phyloP scores from a whole-genome alignment of 371 early-diverging fungal species.

The Mortierella sp. region DNA sequence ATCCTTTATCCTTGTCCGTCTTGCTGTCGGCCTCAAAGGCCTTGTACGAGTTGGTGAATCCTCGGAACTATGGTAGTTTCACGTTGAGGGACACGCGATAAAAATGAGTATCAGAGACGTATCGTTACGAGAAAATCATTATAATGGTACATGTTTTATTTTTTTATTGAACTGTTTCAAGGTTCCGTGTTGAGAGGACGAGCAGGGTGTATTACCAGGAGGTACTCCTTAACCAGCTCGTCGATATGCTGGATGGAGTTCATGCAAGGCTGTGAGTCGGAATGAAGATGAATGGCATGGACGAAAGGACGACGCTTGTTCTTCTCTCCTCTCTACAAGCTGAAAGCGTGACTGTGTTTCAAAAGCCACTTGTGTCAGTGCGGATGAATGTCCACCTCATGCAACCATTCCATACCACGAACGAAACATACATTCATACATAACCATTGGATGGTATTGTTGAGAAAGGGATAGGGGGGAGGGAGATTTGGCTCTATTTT shows the following conservation, averaged over 20 bases:
- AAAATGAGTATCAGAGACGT: no score
- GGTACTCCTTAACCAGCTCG: constrained; percentile 79
- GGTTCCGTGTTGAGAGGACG: no score
- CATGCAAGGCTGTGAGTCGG: constrained; percentile 47
- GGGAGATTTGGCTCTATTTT: not conserved
- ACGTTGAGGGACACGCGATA: not conserved
- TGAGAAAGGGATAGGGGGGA: not conserved
- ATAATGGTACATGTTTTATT: not conserved
- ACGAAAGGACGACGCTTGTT: not conserved
- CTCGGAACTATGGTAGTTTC: constrained; percentile 66
- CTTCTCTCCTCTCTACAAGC: not conserved
- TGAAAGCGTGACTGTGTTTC: not conserved
- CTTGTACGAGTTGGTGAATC: constrained; percentile 74
- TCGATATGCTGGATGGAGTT: constrained; percentile 77
- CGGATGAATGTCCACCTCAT: not conserved
- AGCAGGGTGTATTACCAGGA: constrained; percentile 63
- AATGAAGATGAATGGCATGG: not conserved
- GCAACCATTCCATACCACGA: not conserved
- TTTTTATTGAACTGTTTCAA: no score
- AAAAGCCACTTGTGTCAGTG: constrained; percentile 39
- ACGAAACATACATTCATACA: not conserved
- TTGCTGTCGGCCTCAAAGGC: constrained; percentile 72
- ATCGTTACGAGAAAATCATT: no score
- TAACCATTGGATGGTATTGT: not conserved
- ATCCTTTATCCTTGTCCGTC: constrained; percentile 74